phyloP scores from a whole-genome alignment of 2,329 filamentous ascomycete species.

The Penicillium corylophilum region DNA sequence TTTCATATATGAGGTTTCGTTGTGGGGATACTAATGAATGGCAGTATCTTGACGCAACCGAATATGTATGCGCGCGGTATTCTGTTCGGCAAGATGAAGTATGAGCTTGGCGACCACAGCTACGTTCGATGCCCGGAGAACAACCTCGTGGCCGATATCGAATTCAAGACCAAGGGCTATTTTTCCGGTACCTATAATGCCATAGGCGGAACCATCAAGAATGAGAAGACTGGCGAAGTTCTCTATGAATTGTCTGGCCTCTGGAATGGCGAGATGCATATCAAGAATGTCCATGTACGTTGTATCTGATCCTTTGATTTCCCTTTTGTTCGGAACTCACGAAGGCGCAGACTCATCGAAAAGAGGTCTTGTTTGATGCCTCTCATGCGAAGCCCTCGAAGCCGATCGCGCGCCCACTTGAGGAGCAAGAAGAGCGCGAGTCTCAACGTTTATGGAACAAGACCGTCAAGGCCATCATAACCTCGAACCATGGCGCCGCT shows the following conservation, averaged over 20 bases:
- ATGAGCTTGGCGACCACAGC: slow-evolving; percentile 95
- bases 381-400: slow-evolving; percentile 71
- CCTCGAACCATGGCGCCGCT: slow-evolving; percentile 80
- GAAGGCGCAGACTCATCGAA: slow-evolving; percentile 71
- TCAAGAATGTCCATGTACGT: slow-evolving; percentile 70
- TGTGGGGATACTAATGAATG: slow-evolving; percentile 5
- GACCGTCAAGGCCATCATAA: slow-evolving; percentile 77
- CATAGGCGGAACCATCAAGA: slow-evolving; percentile 87
- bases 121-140: slow-evolving; percentile 88
- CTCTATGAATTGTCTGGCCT: slow-evolving; percentile 89
- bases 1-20: slow-evolving; percentile 19
- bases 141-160: slow-evolving; percentile 82
- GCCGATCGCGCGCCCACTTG: slow-evolving; percentile 71
- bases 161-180: slow-evolving; percentile 99
- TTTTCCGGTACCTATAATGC: slow-evolving; percentile 95
- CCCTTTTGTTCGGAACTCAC: slow-evolving; percentile 7
- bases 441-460: slow-evolving; percentile 84
- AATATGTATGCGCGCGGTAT: slow-evolving; percentile 99
- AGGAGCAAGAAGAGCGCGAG: slow-evolving; percentile 86
- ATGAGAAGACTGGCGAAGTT: slow-evolving; percentile 78
- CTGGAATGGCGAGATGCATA: slow-evolving; percentile 93
- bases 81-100: slow-evolving; percentile 98
- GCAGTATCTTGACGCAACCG: slow-evolving; percentile 85
- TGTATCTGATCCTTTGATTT: background rate
- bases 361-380: slow-evolving; percentile 87